Percentiles rank a stretch among this genome's conserved stretches.
phyloP scores from a whole-genome alignment of 306 rosid species.

The Oemleria cerasiformis region DNA sequence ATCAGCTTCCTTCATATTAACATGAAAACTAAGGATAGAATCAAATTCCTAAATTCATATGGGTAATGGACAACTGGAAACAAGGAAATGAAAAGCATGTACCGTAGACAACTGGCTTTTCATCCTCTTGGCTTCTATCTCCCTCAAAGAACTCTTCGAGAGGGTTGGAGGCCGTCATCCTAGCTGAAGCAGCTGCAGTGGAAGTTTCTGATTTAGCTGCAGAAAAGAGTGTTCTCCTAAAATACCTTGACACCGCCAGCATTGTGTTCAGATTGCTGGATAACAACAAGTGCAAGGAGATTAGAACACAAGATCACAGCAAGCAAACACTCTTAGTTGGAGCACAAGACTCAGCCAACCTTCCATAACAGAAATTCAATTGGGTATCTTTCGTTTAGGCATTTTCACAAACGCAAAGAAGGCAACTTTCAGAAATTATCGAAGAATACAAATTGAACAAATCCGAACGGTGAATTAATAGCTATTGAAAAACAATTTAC shows the following conservation, averaged over 20 bases:
- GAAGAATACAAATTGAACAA: background rate
- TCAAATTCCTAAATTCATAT: background rate
- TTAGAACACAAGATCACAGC: background rate
- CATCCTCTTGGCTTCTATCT: slow-evolving; percentile 62
- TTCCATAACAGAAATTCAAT: background rate
- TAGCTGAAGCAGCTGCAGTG: slow-evolving; percentile 41
- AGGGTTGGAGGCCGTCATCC: slow-evolving; percentile 48
- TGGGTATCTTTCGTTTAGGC: slow-evolving; percentile 5
- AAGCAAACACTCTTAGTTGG: background rate
- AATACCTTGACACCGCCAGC: slow-evolving; percentile 56
- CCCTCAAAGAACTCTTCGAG: slow-evolving; percentile 78
- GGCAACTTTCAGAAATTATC: background rate
- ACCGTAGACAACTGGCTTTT: slow-evolving; percentile 81
- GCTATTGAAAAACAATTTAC: no score
- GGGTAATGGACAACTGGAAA: background rate
- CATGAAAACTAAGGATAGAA: background rate
- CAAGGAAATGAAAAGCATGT: slow-evolving; percentile 15
- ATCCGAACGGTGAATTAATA: background rate
- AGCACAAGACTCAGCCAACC: background rate
- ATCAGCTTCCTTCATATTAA: background rate
- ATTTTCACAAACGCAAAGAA: slow-evolving; percentile 1
- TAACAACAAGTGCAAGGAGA: background rate
- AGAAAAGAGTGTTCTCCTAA: slow-evolving; percentile 59
- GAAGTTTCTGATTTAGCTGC: slow-evolving; percentile 63
- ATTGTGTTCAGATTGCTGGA: slow-evolving; percentile 25